Evolutionary conservation across 495 filamentous ascomycete genomes (phyloP), one percentile per base, ranked within the genome.

Genomic region (Hypomontagnella submonticulosa): DNA sequence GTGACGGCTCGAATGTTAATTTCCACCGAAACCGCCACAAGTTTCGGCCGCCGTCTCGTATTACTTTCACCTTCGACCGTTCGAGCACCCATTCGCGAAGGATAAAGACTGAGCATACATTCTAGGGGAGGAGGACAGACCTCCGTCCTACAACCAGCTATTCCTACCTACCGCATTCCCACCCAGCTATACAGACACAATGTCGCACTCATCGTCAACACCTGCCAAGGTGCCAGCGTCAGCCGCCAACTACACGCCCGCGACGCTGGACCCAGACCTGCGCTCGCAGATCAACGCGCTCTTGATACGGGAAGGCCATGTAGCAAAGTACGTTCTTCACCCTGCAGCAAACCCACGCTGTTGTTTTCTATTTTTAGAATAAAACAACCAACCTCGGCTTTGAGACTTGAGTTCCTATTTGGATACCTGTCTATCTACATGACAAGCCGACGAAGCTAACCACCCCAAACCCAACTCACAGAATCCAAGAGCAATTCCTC

Each of bases 401-500:
- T 11, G 15, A 38, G n/a, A 8, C 36, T 38, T 27, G 23, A 27
- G 23, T 6, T 6, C 6, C 23, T 27, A n/a, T n/a, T n/a, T n/a
- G n/a, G n/a, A n/a, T 38, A 16, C 13, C 36, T 23, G 13, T 33
- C 5, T 30, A 20, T 36, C 27, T 10, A 12, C 51, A n/a, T n/a
- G n/a, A 37, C 12, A 54, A 47, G 44, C 8, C 30, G 52, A 9
- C 34, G 18, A 36, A 36, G 27, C 55, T 64, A 60, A 75, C 50
- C 8, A 41, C 11, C 34, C 1, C 6, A n/a, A 32, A 33, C 18
- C 37, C 40, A n/a, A 10, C 43, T 8, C 41, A 11, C 63, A 86
- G 83, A 67, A 86, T 86, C 61, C 83, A 86, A 74, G 82, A 85
- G n/a, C 71, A 76, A 48, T 78, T 86, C 67, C 76, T 84, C 4